Base-by-base conservation (phyloP, 495 filamentous ascomycete species). In the Hypoxylon cercidicola region DNA sequence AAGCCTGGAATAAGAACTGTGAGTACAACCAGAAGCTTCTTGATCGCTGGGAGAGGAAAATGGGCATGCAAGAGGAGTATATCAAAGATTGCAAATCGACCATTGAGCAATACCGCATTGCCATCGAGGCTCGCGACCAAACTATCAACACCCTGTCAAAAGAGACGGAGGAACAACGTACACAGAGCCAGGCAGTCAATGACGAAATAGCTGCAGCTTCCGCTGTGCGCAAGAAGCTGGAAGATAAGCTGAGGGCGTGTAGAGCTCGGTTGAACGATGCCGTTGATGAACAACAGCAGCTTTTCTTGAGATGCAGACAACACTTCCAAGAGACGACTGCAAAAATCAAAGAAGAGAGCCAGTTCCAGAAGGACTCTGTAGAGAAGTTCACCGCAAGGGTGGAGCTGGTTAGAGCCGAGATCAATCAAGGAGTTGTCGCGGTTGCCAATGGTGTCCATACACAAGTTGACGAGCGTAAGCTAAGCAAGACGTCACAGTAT, bases 281-380 rank as follows among this genome's bases (percentile, higher is more conserved):
- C 2, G 74, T 79, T 6, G 57, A 68, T 5, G 78, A 81, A 43
- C 78, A 80, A 25, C 79, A 79, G 54, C 47, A 54, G 15, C 62
- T 80, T 0, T 80, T 75, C 53, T 46, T 43, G 32, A 64, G 66
- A 20, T 71, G 64, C 20, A 75, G 70, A 39, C 53, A 70, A 11
- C 70, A 56, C 9, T 78, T 69, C 25, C 51, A 72, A 2, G 58
- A 73, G 9, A 47, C 70, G 0, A 73, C 70, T 12, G 50, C 66
- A 4, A 44, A 72, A 18, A 53, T 78, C 0, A 70, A 53, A 35
- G 54, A 52, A 8, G 70, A 66, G 15, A 68, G 69, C 11, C 18
- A 49, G 9, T 11, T 28, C 0, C 69, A 69, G 21, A 68, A 58
- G 18, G 18, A 55, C 5, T 35, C 62, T 5, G 30, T 73, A 21